Base-by-base conservation (phyloP, 805 yeast genomes). In the Candida yuanshanica region DNA sequence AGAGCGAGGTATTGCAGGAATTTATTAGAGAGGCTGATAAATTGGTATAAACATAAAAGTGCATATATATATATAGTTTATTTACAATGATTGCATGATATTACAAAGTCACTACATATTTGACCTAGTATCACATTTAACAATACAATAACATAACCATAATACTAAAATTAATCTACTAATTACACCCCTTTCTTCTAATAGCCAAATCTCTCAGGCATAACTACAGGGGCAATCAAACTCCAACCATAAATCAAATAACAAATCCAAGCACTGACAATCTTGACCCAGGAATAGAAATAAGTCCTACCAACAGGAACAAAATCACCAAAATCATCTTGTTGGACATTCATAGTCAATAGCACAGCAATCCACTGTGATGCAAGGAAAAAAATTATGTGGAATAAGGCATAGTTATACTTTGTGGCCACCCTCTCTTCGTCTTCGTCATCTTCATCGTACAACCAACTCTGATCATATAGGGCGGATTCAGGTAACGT, bases 281-380 rank as follows among this genome's bases (percentile, higher is more conserved):
- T 86, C 64, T 93, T 93, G 37, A 91, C 88, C 96, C 96, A 89
- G 5, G 95, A 79, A 50, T 91, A 83, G 60, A 91, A 93, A 63
- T 91, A 90, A 0, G 99, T 91, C 56, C 99, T 72, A 0, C 99
- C 99, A 8, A 93, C 98, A 0, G 99, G 99, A 10, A 88, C 81
- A 55, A 93, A 93, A 45, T 88, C 93, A 4, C 95, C 96, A 39
- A 77, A 74, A 46, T 81, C 83, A 53, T 83, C 93, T 44, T 78
- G 81, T 38, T 85, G 80, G 25, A 93, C 97, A 56, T 90, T 91
- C 64, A 91, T 85, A 0, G 99, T 93, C 42, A 93, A 70, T 45
- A 93, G 69, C 1, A 96, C 88, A 1, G 98, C 96, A 33, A 90
- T 89, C 77, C 95, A 95, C 62, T 91, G 98, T 2, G 99, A 91